phyloP scores from a whole-genome alignment of 148 eudicot species.

The Linanthus parryae region DNA sequence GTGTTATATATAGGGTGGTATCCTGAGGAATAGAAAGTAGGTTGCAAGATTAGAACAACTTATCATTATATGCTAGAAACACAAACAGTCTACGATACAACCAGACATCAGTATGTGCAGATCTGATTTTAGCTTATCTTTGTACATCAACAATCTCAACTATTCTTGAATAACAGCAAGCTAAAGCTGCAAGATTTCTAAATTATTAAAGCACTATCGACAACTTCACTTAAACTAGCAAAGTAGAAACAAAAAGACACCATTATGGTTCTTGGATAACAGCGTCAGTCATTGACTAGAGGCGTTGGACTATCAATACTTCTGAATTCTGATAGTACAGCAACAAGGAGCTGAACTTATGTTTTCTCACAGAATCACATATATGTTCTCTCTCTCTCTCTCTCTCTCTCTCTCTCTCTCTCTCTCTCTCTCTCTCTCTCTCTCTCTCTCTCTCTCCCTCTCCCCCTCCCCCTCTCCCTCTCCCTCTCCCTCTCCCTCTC shows the following conservation, averaged over 20 bases:
- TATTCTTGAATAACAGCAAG: no score
- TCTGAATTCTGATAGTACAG: no score
- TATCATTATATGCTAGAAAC: background rate
- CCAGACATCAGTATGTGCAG: no score
- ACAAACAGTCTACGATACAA: background rate
- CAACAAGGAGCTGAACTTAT: background rate
- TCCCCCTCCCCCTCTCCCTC: background rate
- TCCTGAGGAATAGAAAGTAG: conserved; percentile 34
- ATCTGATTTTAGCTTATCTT: no score
- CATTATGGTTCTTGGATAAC: no score
- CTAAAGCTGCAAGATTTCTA: no score
- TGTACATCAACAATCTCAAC: no score
- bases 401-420: background rate
- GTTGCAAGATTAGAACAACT: background rate
- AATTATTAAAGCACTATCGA: no score
- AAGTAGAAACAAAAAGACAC: no score
- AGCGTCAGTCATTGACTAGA: no score
- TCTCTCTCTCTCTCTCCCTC: background rate
- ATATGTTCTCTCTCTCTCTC: background rate
- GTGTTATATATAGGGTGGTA: conserved; percentile 83
- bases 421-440: background rate
- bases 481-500: background rate
- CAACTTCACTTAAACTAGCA: no score
- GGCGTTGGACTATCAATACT: no score
- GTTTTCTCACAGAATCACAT: background rate